A percentile compares a stretch with the other conserved stretches of the same genome.
Evolutionary conservation across 257 asterid species (phyloP).

Genomic region (Fraxinus cuspidata): DNA sequence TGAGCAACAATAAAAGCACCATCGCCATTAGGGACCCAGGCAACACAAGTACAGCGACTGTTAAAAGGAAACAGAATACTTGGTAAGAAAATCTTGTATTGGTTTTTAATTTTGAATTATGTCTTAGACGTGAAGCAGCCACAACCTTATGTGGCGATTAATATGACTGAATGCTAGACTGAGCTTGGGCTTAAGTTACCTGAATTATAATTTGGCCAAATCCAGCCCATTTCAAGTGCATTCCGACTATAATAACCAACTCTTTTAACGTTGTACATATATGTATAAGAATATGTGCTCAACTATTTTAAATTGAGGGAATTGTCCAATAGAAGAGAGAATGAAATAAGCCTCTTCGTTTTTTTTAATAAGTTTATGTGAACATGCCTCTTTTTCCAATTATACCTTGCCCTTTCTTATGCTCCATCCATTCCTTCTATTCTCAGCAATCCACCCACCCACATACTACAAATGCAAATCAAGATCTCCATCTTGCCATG

Average conservation of each 20-base stretch:
- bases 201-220: neutral
- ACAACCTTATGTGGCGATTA: neutral
- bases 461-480: neutral
- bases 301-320: neutral
- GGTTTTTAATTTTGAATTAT: neutral
- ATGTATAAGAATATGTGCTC: neutral
- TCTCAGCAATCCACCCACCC: neutral
- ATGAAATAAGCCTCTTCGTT: neutral
- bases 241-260: no score
- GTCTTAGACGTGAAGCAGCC: neutral
- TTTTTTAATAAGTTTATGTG: neutral
- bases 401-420: neutral
- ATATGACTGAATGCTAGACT: neutral
- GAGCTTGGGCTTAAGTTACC: neutral
- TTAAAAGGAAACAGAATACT: slow-evolving; percentile 35
- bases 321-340: neutral
- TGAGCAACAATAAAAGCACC: slow-evolving; percentile 89
- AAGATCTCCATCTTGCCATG: neutral
- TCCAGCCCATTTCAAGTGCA: neutral
- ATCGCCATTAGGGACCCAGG: slow-evolving; percentile 94
- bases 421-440: neutral
- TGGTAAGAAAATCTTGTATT: slow-evolving; percentile 1
- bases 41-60: slow-evolving; percentile 88
- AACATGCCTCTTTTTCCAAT: neutral
- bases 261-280: no score